Base-by-base conservation (phyloP, 768 basidiomycete species). In the Boletus subparvulus region DNA sequence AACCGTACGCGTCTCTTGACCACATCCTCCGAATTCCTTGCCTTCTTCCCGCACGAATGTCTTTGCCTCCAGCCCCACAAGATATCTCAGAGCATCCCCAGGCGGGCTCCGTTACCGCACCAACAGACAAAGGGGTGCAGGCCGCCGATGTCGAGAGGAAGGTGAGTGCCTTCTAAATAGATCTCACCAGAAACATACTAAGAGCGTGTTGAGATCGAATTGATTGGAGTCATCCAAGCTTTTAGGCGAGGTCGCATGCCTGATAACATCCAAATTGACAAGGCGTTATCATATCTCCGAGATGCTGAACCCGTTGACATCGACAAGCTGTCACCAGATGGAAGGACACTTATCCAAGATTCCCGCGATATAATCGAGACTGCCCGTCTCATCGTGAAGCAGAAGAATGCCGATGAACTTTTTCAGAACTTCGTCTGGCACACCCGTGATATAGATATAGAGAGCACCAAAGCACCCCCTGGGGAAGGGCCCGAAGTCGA, bases 401-500 rank as follows among this genome's bases (percentile, higher is more conserved):
- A 88, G 64, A 97, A 96, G 83, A 97, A 97, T 62, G 74, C 78
- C 24, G 94, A 96, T 63, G 94, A 98, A 75, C 80, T 98, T 40
- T 80, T 97, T 70, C 96, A 98, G 73, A 87, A 90, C 65, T 95
- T 96, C 62, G 73, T 95, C 40, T 94, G 88, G 88, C 82, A 86
- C 58, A 92, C 90, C 2, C 76, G 81, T 35, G 81, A 82, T 37
- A 74, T 86, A 19, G 58, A 61, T 8, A 16, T 32, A 1, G 62
- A 61, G 69, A 80, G 69, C 52, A 65, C 69, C 37, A 81, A 79
- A 72, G 74, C 70, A 42, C 78, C 76, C 52, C 71, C 77, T 24
- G 69, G 61, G 55, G 76, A 71, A 54, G 65, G 70, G 32, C 61
- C 73, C 53, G 80, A 83, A n/a, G 77, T 83, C n/a, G 80, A 81